Base-by-base conservation (phyloP, 192 early-diverging fungal genomes). In the Chytriomyces confervae region DNA sequence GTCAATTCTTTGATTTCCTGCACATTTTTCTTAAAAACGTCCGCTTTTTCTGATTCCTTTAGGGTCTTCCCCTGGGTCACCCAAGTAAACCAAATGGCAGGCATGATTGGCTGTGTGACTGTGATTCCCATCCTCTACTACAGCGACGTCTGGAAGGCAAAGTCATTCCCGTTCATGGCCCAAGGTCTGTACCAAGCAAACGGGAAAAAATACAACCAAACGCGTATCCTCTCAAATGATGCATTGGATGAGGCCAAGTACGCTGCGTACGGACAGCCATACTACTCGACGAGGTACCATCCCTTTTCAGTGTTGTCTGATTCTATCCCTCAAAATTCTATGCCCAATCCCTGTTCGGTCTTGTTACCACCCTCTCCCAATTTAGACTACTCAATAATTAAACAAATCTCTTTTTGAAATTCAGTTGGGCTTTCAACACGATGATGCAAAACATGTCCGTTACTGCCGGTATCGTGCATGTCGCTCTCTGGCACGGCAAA, bases 21-120 rank as follows among this genome's bases (percentile, higher is more conserved):
- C 8, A 87, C 89, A 51, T 81, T 83, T 83, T 91, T 93, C 8
- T 79, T 95, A 16, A 90, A 90, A 27, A 27, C 24, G 24, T 27
- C 24, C 24, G 24, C 24, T 27, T 27, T 27, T 91, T 91, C 50
- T n/a, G 86, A 60, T 60, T 36, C 67, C 20, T 60, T 16, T 60
- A 60, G 57, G 57, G 44, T 46, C 48, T 24, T 46, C 10, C 66
- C 66, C 11, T 69, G 66, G 66, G 23, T 46, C 71, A 85, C 89
- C 23, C 85, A 89, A 53, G 88, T 88, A 77, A 94, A 94, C 71
- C 87, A 92, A 72, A 87, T 93, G 72, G 88, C 87, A 6, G 91
- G 91, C 6, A 91, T 91, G 65, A 81, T 90, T n/a, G 84, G 92
- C 29, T 87, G 92, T 57, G 90, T 92, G 81, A 83, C 93, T 74